A percentile compares a stretch with the other conserved stretches of the same genome.
Evolutionary conservation across 139 green algal species (phyloP).

Genomic region (Chlorella ohadii): DNA sequence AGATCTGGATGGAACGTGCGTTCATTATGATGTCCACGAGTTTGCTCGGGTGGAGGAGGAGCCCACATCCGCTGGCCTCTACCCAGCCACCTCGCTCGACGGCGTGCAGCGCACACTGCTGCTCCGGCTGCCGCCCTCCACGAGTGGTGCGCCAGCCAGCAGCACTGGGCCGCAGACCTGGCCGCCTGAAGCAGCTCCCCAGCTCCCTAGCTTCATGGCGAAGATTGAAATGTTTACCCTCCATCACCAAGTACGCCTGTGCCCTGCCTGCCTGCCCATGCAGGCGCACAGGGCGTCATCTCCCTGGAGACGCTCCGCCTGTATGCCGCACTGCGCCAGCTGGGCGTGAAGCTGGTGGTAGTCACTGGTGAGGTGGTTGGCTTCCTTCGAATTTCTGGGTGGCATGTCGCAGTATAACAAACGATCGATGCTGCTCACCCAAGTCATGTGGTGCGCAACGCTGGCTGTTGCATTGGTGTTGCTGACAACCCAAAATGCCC

Average conservation of each 20-base stretch:
- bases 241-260: neutral
- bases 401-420: neutral
- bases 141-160: neutral
- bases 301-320: slow-evolving; percentile 27
- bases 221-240: too few relatives aligned
- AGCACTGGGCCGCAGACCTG: too few relatives aligned
- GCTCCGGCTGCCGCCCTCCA: slow-evolving; percentile 17
- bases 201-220: too few relatives aligned
- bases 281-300: slow-evolving; percentile 42
- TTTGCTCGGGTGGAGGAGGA: neutral
- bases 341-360: slow-evolving; percentile 33
- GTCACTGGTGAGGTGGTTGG: slow-evolving; percentile 70
- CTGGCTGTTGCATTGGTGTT: too few relatives aligned
- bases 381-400: too few relatives aligned
- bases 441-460: too few relatives aligned
- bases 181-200: too few relatives aligned
- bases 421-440: too few relatives aligned
- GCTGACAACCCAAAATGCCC: too few relatives aligned
- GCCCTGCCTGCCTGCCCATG: neutral
- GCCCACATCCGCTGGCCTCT: neutral
- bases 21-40: slow-evolving; percentile 34
- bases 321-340: slow-evolving; percentile 28
- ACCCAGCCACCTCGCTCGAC: neutral
- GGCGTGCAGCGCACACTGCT: neutral
- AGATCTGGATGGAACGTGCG: slow-evolving; percentile 50